Evolutionary conservation across 345 rosid species (phyloP), one percentile per base, ranked within the genome.

Genomic region (Zanthoxylum bungeanum): DNA sequence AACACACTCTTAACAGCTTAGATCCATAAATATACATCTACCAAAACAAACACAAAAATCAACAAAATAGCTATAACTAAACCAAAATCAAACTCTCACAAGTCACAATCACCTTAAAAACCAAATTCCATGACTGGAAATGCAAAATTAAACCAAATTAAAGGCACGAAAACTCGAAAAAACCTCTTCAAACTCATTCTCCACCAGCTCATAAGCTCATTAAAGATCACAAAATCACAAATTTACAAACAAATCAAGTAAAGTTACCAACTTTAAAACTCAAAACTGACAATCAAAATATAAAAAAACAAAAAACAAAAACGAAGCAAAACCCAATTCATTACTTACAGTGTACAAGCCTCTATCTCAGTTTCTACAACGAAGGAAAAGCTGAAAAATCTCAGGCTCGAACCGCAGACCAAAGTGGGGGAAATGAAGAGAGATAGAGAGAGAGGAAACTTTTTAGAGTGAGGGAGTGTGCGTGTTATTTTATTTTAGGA

Each of bases 321-420:
- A 51, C 4, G 1, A 34, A 31, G 9, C n/a, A 42, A 58, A 60
- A 75, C 79, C 70, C 80, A 74, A 68, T 76, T 66, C 80, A 77
- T 60, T 60, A 76, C 85, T 80, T 73, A 77, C 82, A 74, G 76
- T 53, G 68, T 27, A 27, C 30, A 57, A 60, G 73, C 16, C 59
- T 69, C 42, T 69, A 68, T 56, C 37, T 70, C 77, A 76, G 79
- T 62, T 46, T 33, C 73, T 71, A 73, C 73, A 73, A 73, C 67
- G 71, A 60, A 16, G 77, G n/a, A 84, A 84, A 79, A 78, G 66
- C 78, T 70, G 70, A 73, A 80, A 83, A 79, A 82, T 76, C 80
- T 24, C 53, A 56, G 37, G 57, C 49, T 0, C 49, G 4, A 19
- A 44, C 49, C 49, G 16, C 3, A 44, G 4, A n/a, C 63, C 53